A percentile compares a stretch with the other conserved stretches of the same genome.
These are phyloP conservation scores for Blastobotrys attinorum DNA, from an alignment of 805 yeast species.

Conservation along the genomic window DNA sequence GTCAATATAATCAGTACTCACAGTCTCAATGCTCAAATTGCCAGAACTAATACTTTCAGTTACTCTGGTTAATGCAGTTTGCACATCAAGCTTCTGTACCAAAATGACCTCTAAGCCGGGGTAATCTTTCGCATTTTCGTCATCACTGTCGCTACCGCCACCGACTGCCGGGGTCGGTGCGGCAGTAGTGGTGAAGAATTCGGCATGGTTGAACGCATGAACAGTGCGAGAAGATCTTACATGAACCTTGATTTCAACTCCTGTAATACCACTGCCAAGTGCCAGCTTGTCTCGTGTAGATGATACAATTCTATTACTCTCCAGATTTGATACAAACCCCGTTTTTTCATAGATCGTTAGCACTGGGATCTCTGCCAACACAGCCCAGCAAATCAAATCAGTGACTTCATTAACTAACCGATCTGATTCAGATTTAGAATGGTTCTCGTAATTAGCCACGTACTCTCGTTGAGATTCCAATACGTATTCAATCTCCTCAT, in stretches of 20 bases:
- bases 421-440: conserved; percentile 2
- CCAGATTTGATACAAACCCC: conserved; percentile 3
- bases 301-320: not conserved
- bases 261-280: not conserved
- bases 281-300: not conserved
- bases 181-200: not conserved
- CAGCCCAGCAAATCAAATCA: conserved; percentile 8
- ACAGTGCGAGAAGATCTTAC: not conserved
- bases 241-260: not conserved
- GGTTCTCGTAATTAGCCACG: not conserved
- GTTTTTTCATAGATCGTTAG: conserved; percentile 7
- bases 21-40: not conserved
- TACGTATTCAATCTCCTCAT: conserved; percentile 1
- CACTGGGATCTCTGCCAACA: not conserved
- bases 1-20: not conserved
- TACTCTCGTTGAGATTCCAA: not conserved
- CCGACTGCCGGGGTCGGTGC: not conserved
- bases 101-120: not conserved
- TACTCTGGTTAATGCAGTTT: not conserved
- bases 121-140: not conserved
- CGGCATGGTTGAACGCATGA: not conserved
- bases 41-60: not conserved
- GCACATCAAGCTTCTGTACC: not conserved
- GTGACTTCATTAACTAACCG: conserved; percentile 3
- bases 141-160: not conserved